Base-by-base conservation (phyloP, 371 early-diverging fungal genomes). In the Actinomucor elegans region DNA sequence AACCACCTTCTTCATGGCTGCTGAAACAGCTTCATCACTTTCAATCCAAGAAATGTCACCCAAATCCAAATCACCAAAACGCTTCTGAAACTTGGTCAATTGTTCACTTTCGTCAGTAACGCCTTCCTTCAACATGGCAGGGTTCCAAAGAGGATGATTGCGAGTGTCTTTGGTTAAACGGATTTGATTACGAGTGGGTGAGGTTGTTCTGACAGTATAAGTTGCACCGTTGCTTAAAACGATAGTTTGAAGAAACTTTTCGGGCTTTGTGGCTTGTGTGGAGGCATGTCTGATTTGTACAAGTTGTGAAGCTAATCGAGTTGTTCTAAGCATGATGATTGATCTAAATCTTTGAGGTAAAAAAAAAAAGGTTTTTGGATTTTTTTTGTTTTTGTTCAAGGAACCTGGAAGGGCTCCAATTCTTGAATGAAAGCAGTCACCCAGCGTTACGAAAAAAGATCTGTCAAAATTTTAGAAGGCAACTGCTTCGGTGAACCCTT, bases 141-240 rank as follows among this genome's bases (percentile, higher is more conserved):
- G 94, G 67, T 95, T 96, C 97, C 97, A 97, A 26, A 97, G 80
- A 26, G 89, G 86, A 53, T 96, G 94, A 68, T 94, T 95, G 36
- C 94, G 79, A 18, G 92, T 90, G 61, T 97, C 97, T 64, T 92
- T 93, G 31, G 93, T 89, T 26, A 97, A 78, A 48, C 89, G 88
- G 48, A 95, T 78, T 55, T 89, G 76, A 29, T 86, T 56, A 60
- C 89, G 84, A 33, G 54, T 56, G 4, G 97, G 97, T 6, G 96
- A 93, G 5, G 94, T 92, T 4, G 93, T 86, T 34, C 90, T 81
- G 15, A 94, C 70, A 15, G 80, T 84, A 72, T 89, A 92, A 15
- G 93, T 90, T 11, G 91, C 87, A 7, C 97, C 97, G 67, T 94
- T 92, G 23, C 92, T 89, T 26, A 94, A 86, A 15, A 93, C 85